Conservation (phyloP, 2,329 filamentous ascomycete species). For the Ascochyta koolunga region DNA sequence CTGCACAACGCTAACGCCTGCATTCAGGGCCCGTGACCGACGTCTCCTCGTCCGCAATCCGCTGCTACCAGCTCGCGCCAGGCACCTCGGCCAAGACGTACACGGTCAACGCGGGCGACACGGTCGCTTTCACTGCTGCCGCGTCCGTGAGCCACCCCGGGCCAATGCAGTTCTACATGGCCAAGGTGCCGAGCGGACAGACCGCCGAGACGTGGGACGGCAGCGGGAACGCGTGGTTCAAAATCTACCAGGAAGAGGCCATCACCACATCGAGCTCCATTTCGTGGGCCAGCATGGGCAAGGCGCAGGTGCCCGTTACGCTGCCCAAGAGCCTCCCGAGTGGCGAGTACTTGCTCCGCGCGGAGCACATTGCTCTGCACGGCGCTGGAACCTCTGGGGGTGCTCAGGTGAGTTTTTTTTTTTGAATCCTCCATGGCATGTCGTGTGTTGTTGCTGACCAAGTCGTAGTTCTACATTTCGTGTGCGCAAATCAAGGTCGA, state of each 20-base stretch:
- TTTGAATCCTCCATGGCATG: not conserved
- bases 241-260: constrained; percentile 31
- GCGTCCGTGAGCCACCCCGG: constrained; percentile 40
- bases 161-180: constrained; percentile 47
- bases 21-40: constrained; percentile 25
- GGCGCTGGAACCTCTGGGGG: constrained; percentile 41
- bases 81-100: constrained; percentile 20
- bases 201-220: constrained; percentile 42
- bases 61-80: constrained; percentile 37
- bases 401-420: constrained; percentile 35
- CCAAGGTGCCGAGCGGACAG: constrained; percentile 42
- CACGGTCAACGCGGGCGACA: constrained; percentile 34
- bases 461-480: constrained; percentile 51
- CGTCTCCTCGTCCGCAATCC: constrained; percentile 31
- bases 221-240: constrained; percentile 46
- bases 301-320: constrained; percentile 36
- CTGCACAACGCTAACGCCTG: not conserved
- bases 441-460: not conserved
- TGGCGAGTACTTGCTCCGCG: constrained; percentile 55
- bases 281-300: not conserved
- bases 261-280: constrained; percentile 7
- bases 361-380: constrained; percentile 57
- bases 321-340: constrained; percentile 50
- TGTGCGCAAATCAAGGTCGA: constrained; percentile 54
- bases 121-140: constrained; percentile 39